phyloP scores from a whole-genome alignment of 1,139 yeast genomes.

The Debaryomyces nepalensis region DNA sequence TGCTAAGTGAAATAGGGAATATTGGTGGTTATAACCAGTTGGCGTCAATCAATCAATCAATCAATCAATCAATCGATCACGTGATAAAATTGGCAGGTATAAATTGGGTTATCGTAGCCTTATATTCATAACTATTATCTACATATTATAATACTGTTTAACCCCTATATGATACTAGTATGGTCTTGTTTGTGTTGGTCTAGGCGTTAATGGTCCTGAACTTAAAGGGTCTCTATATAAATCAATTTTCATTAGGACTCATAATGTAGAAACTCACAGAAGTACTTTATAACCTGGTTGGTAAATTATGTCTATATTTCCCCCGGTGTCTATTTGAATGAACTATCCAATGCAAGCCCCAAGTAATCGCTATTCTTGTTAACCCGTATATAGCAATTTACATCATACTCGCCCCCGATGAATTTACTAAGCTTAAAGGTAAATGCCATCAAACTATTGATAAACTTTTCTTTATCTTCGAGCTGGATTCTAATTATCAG shows the following conservation, averaged over 20 bases:
- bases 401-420: constrained; percentile 29
- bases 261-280: too few species aligned
- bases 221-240: too few species aligned
- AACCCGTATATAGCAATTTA: constrained; percentile 29
- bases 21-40: neutral
- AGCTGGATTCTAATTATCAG: constrained; percentile 30
- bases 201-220: too few species aligned
- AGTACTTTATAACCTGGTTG: too few species aligned
- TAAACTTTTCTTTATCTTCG: constrained; percentile 34
- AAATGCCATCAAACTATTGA: constrained; percentile 35
- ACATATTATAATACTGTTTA: neutral
- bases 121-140: neutral
- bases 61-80: neutral
- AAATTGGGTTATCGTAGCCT: too few species aligned
- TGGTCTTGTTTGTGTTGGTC: too few species aligned
- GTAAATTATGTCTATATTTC: too few species aligned
- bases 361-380: constrained; percentile 22
- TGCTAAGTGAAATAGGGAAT: too few species aligned
- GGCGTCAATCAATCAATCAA: neutral
- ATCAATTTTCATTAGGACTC: too few species aligned
- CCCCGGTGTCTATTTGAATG: neutral
- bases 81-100: neutral
- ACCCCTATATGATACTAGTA: too few species aligned
- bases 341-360: constrained; percentile 22
- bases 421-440: constrained; percentile 33